These are phyloP conservation scores for Psilocybe cubensis DNA, from an alignment of 768 basidiomycete genomes.

Conservation along the genomic window DNA sequence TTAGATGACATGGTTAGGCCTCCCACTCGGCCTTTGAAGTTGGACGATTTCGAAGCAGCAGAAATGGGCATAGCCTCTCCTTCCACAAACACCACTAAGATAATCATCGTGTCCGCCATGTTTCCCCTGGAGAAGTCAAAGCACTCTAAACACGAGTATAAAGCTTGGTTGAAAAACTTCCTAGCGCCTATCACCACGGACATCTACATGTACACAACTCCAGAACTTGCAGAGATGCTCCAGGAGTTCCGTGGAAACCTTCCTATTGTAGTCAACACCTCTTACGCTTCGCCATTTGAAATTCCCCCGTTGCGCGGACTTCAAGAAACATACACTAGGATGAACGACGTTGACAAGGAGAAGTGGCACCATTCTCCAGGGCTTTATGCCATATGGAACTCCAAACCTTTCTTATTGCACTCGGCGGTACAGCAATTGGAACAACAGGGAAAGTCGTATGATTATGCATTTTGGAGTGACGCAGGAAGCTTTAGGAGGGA, in stretches of 20 bases:
- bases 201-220: conserved; percentile 57
- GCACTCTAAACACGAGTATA: conserved; percentile 1
- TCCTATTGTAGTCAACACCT: conserved; percentile 47
- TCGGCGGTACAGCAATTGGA: conserved; percentile 37
- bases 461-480: conserved; percentile 63
- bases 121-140: conserved; percentile 39
- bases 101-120: conserved; percentile 58
- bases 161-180: background rate
- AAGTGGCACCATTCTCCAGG: conserved; percentile 11
- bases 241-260: conserved; percentile 26
- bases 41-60: background rate
- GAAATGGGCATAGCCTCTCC: background rate
- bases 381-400: conserved; percentile 58
- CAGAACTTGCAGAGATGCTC: conserved; percentile 35
- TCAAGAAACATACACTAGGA: conserved; percentile 37
- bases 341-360: conserved; percentile 50
- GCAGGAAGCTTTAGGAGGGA: conserved; percentile 50
- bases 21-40: no score
- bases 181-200: conserved; percentile 45
- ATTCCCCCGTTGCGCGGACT: conserved; percentile 46
- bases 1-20: no score
- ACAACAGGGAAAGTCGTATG: conserved; percentile 35
- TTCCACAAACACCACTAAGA: conserved; percentile 6
- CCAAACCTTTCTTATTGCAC: conserved; percentile 54
- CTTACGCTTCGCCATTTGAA: conserved; percentile 46